Percentiles rank a stretch among this genome's conserved stretches.
Evolutionary conservation across 768 basidiomycete genomes (phyloP).

Genomic region (Kwoniella botswanensis): DNA sequence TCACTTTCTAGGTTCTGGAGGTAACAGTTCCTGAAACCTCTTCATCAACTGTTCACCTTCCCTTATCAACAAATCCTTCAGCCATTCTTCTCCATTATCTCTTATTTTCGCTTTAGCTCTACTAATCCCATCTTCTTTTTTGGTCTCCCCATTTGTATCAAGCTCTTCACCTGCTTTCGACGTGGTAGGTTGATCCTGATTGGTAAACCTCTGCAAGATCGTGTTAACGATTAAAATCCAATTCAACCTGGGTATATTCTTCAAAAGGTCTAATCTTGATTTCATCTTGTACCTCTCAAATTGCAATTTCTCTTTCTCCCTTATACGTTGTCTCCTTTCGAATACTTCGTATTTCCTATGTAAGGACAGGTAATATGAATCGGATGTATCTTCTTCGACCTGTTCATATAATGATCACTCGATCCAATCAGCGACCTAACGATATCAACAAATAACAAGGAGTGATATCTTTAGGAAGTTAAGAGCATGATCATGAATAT

Average conservation of each 20-base stretch:
- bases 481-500: no score
- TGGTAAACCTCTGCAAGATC: constrained; percentile 28
- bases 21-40: constrained; percentile 49
- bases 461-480: no score
- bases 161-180: background rate
- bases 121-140: constrained; percentile 1
- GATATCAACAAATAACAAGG: no score
- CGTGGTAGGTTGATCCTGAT: background rate
- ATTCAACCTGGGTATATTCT: constrained; percentile 62
- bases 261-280: constrained; percentile 83
- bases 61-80: constrained; percentile 33
- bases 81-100: constrained; percentile 45
- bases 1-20: constrained; percentile 48
- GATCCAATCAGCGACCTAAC: no score
- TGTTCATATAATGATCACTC: constrained; percentile 44
- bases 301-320: constrained; percentile 89
- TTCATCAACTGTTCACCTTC: constrained; percentile 46
- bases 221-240: constrained; percentile 41
- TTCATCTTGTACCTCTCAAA: constrained; percentile 91
- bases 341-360: constrained; percentile 85
- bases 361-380: constrained; percentile 77
- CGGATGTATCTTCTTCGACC: constrained; percentile 72
- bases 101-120: constrained; percentile 35
- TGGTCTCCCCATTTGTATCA: background rate
- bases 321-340: constrained; percentile 80